Evolutionary conservation across 768 basidiomycete species (phyloP).

Genomic region (Psilocybe azurescens): DNA sequence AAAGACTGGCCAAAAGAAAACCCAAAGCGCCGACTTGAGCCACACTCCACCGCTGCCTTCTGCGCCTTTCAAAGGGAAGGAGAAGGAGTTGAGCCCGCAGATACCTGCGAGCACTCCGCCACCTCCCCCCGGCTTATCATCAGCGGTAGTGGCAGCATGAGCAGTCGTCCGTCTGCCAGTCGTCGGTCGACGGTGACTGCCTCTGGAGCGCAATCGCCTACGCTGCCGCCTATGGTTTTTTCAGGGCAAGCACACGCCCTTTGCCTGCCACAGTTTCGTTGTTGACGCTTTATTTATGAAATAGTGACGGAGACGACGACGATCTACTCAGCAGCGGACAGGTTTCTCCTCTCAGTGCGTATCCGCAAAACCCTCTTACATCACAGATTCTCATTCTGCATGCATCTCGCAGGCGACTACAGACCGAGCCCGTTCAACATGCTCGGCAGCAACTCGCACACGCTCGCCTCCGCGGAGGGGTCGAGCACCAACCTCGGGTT

Average conservation of each 20-base stretch:
- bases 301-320: conserved; percentile 51
- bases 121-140: conserved; percentile 22
- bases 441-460: conserved; percentile 9
- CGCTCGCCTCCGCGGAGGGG: conserved; percentile 25
- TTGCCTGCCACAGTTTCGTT: not conserved
- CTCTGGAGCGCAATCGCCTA: conserved; percentile 36
- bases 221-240: conserved; percentile 36
- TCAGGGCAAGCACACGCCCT: conserved; percentile 25
- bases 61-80: conserved; percentile 11
- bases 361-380: conserved; percentile 7
- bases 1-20: conserved; percentile 30
- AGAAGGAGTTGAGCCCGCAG: conserved; percentile 2
- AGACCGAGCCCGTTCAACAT: conserved; percentile 34
- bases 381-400: conserved; percentile 15
- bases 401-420: conserved; percentile 30
- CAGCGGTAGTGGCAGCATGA: conserved; percentile 10
- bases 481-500: conserved; percentile 30
- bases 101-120: not conserved
- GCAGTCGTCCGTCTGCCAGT: conserved; percentile 16
- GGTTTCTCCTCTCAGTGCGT: conserved; percentile 70
- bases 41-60: conserved; percentile 6
- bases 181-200: conserved; percentile 11
- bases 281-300: conserved; percentile 6
- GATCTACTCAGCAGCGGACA: conserved; percentile 82
- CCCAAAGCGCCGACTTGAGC: conserved; percentile 29